These are phyloP conservation scores for Penicillium simplicissimum DNA, from an alignment of 495 filamentous ascomycete species.

Conservation along the genomic window DNA sequence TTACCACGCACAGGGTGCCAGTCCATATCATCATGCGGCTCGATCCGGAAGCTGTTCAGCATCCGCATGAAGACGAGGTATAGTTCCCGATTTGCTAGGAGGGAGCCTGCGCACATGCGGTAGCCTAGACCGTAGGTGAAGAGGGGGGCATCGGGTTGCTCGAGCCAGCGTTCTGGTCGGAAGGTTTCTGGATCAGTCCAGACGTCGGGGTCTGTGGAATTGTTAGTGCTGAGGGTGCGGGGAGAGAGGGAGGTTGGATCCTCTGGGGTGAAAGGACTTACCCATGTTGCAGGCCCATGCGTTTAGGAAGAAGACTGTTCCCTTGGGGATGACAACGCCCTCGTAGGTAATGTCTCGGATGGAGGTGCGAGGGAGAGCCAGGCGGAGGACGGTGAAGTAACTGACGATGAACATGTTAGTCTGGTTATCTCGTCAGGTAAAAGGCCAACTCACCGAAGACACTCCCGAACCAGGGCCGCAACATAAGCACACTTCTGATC, in stretches of 20 bases:
- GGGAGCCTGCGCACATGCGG: conserved; percentile 64
- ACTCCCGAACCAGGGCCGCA: conserved; percentile 59
- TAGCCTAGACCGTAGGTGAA: conserved; percentile 65
- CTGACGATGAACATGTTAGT: conserved; percentile 22
- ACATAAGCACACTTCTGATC: conserved; percentile 64
- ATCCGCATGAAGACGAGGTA: conserved; percentile 65
- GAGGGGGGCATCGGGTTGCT: conserved; percentile 60
- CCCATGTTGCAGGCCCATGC: conserved; percentile 67
- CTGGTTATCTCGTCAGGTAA: background rate
- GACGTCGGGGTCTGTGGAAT: conserved; percentile 50
- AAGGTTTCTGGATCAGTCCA: conserved; percentile 61
- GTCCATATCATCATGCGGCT: conserved; percentile 49
- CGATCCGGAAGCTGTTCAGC: conserved; percentile 58
- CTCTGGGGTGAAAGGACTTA: conserved; percentile 22
- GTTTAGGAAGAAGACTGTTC: conserved; percentile 64
- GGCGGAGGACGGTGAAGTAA: conserved; percentile 60
- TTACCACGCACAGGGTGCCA: conserved; percentile 57
- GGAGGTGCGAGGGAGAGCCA: conserved; percentile 61
- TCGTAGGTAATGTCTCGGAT: conserved; percentile 61
- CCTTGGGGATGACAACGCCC: conserved; percentile 55
- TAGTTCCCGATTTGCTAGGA: conserved; percentile 65
- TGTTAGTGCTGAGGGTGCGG: conserved; percentile 5
- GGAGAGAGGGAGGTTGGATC: too few relatives aligned
- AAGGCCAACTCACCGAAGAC: conserved; percentile 44
- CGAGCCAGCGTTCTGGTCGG: conserved; percentile 61